These are phyloP conservation scores for Rasamsonia emersonii DNA, from an alignment of 2,329 filamentous ascomycete genomes.

Conservation along the genomic window DNA sequence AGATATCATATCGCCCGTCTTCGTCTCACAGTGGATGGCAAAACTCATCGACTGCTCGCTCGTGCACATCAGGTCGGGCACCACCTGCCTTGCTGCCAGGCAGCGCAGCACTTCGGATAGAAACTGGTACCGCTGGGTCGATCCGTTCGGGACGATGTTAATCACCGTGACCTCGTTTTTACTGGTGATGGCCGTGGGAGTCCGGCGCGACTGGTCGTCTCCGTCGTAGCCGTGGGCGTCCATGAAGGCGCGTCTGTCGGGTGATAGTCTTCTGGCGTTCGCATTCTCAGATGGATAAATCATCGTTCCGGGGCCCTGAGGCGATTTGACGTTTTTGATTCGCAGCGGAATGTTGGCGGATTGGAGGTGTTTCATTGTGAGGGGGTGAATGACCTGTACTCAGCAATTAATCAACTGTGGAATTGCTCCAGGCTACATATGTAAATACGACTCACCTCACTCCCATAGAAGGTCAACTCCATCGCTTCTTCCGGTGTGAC, in stretches of 20 bases:
- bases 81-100: too few relatives aligned
- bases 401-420: too few relatives aligned
- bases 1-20: too few relatives aligned
- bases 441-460: too few relatives aligned
- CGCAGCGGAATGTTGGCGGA: slow-evolving; percentile 71
- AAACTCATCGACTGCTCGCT: too few relatives aligned
- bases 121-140: background rate
- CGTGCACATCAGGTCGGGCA: too few relatives aligned
- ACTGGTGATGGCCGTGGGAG: background rate
- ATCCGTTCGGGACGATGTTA: background rate
- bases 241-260: background rate
- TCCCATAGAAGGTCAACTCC: slow-evolving; percentile 47
- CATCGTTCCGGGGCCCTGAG: slow-evolving; percentile 66
- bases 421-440: too few relatives aligned
- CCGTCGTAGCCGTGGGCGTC: background rate
- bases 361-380: slow-evolving; percentile 48
- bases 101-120: background rate
- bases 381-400: slow-evolving; percentile 62
- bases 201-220: background rate
- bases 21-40: too few relatives aligned
- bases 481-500: slow-evolving; percentile 45
- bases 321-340: slow-evolving; percentile 89
- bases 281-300: slow-evolving; percentile 33
- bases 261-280: background rate
- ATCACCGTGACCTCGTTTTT: background rate